Evolutionary conservation across 345 rosid genomes (phyloP).

Genomic region (Excoecaria agallocha): DNA sequence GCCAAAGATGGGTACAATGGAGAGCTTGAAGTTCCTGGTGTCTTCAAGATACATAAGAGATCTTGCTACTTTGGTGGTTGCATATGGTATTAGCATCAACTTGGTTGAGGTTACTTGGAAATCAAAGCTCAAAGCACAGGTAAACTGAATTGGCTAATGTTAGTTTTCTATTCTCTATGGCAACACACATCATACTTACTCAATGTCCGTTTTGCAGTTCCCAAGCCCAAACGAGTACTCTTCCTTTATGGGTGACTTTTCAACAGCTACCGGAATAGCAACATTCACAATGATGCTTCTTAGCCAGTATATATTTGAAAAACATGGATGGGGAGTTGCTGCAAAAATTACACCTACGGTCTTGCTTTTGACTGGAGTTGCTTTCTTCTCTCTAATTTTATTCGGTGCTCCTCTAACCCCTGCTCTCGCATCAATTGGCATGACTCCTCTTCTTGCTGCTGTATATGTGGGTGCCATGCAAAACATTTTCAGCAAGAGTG

Average conservation of each 20-base stretch:
- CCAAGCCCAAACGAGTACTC: constrained; percentile 98
- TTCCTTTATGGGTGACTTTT: constrained; percentile 98
- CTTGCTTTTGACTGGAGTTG: constrained; percentile 79
- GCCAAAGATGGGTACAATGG: constrained; percentile 90
- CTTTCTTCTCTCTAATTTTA: constrained; percentile 81
- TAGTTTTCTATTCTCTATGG: neutral
- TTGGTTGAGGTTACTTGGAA: constrained; percentile 99
- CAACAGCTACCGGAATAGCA: constrained; percentile 84
- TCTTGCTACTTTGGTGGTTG: constrained; percentile 95
- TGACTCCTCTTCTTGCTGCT: constrained; percentile 97
- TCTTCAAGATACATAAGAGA: constrained; percentile 88
- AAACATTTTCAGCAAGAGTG: constrained; percentile 99
- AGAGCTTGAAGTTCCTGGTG: constrained; percentile 93
- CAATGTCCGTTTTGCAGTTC: constrained; percentile 43
- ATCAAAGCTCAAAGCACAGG: constrained; percentile 99
- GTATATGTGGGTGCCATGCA: constrained; percentile 97
- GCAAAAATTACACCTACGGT: constrained; percentile 92
- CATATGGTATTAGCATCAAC: constrained; percentile 96
- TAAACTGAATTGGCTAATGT: constrained; percentile 25
- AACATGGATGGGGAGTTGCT: constrained; percentile 96
- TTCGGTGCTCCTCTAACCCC: constrained; percentile 80
- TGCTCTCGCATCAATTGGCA: constrained; percentile 63
- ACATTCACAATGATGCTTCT: constrained; percentile 95
- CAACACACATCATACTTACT: constrained; percentile 1
- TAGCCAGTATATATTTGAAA: constrained; percentile 76